These are phyloP conservation scores for Mycoemilia scoparia DNA, from an alignment of 192 early-diverging fungal genomes.

Conservation along the genomic window DNA sequence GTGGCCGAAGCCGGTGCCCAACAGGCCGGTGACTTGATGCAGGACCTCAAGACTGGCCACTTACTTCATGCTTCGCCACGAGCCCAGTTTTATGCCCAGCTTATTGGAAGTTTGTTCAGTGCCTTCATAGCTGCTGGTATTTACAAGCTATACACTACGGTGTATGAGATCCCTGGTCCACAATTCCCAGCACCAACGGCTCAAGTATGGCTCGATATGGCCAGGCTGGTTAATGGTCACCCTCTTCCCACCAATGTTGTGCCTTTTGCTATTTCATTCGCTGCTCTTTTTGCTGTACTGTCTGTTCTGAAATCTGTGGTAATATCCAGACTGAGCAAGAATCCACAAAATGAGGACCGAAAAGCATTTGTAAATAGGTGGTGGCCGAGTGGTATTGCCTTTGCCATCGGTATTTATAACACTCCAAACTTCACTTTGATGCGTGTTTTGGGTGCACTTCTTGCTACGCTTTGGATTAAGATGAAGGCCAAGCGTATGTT, in stretches of 20 bases:
- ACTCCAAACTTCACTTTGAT: conserved; percentile 56
- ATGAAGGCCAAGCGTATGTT: conserved; percentile 5
- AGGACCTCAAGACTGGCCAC: conserved; percentile 76
- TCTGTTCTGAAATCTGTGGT: conserved; percentile 6
- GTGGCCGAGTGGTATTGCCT: conserved; percentile 58
- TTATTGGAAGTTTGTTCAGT: conserved; percentile 58
- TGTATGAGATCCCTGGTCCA: conserved; percentile 49
- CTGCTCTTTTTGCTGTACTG: conserved; percentile 31
- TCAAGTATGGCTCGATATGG: conserved; percentile 63
- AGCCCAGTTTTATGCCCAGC: conserved; percentile 68
- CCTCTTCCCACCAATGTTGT: conserved; percentile 42
- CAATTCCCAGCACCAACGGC: conserved; percentile 56
- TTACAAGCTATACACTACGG: conserved; percentile 45
- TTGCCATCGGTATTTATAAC: conserved; percentile 68
- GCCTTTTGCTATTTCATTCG: conserved; percentile 39
- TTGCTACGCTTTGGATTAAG: conserved; percentile 20
- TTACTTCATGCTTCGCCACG: conserved; percentile 61
- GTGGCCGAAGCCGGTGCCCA: conserved; percentile 59
- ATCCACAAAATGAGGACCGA: background rate
- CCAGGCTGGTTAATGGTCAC: conserved; percentile 54
- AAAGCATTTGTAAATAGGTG: conserved; percentile 16
- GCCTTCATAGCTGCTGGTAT: conserved; percentile 50
- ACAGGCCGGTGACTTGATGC: conserved; percentile 57
- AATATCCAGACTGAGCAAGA: too few species aligned
- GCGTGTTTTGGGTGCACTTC: conserved; percentile 40